Evolutionary conservation across 139 green algal genomes (phyloP).

Genomic region (Chlorella sp.): DNA sequence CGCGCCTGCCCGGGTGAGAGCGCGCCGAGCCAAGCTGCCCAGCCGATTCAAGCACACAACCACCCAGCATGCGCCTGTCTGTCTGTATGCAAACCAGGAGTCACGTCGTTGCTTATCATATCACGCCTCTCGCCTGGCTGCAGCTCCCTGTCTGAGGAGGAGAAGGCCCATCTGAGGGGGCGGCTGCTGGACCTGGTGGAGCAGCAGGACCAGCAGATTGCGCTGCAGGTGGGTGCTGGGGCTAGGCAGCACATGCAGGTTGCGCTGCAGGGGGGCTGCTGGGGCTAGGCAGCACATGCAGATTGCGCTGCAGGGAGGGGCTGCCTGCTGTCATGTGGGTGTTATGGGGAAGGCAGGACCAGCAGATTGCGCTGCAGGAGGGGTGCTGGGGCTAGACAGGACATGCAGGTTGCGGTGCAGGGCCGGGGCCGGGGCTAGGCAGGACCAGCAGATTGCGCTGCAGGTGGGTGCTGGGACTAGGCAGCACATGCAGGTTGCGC

Average conservation of each 20-base stretch:
- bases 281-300: conserved; percentile 66
- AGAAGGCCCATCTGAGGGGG: conserved; percentile 81
- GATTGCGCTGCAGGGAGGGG: not conserved
- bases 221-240: conserved; percentile 26
- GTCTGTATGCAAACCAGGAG: no score
- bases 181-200: conserved; percentile 74
- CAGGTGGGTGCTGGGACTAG: not conserved
- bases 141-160: conserved; percentile 76
- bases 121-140: not conserved
- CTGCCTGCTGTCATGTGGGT: not conserved
- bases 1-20: conserved; percentile 22
- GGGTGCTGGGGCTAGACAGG: not conserved
- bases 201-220: conserved; percentile 83
- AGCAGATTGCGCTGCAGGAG: no score
- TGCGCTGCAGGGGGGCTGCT: no score
- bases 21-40: not conserved
- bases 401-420: conserved; percentile 62
- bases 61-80: not conserved
- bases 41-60: no score
- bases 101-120: no score
- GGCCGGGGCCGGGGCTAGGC: no score
- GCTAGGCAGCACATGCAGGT: conserved; percentile 64
- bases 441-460: conserved; percentile 57
- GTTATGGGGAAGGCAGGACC: no score
- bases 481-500: no score